Base-by-base conservation (phyloP, 2,329 filamentous ascomycete genomes). In the Onygenales sp. region DNA sequence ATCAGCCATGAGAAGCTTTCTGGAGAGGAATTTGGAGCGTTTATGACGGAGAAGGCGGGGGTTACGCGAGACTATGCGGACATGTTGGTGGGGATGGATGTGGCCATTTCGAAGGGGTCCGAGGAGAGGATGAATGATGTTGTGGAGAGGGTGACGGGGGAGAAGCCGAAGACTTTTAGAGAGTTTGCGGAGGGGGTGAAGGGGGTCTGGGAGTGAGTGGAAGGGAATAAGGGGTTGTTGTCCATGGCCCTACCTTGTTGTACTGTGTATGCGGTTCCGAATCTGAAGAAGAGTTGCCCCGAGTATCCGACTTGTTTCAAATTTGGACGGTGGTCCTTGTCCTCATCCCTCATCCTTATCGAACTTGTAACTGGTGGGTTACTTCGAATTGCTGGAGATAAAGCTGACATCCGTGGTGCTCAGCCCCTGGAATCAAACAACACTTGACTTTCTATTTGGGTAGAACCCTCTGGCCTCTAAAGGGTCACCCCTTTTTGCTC, bases 111-210 rank as follows among this genome's bases (percentile, higher is more conserved):
- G 52, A 58, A 64, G 33, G 68, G 70, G 1, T 56, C 60, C 8
- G 71, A 74, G 60, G 63, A 70, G 14, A 61, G 65, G 27, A 62
- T 62, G 7, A 70, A 68, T 52, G 66, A 70, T 46, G 63, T 63
- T 14, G 62, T 74, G 2, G 49, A 65, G 17, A 58, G 56, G 2
- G 53, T 72, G 33, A 73, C 69, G 6, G 69, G 71, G 0, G 56
- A 57, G 14, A 56, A 58, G 17, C 69, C 71, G 4, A 62, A 51
- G 44, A 56, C 37, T 17, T 71, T 71, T 42, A 51, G 43, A 13
- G 54, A 52, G 6, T 59, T 54, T 51, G 56, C 45, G 5, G 44
- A 32, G 31, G 33, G 46, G 44, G 49, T 54, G 11, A 57, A 53
- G 49, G 34, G 44, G 54, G 55, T 52, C 65, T 63, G 66, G 47